Conservation (phyloP, 176 grass and related monocot genomes). For the Saccharum spontaneum region DNA sequence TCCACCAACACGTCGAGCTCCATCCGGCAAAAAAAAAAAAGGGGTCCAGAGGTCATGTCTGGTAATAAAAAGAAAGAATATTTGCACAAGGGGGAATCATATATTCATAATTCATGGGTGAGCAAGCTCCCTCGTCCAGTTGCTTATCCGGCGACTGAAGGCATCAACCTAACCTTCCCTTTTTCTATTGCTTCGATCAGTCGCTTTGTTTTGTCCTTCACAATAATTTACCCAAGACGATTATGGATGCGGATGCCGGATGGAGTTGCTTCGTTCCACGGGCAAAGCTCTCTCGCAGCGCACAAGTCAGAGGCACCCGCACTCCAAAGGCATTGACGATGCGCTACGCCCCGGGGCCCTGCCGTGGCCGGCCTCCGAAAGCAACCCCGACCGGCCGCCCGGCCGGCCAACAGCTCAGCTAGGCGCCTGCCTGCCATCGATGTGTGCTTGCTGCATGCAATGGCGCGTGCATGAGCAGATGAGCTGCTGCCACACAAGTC, state of each 20-base stretch:
- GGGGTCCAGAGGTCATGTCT: neutral
- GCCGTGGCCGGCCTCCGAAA: constrained; percentile 8
- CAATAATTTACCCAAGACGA: constrained; percentile 7
- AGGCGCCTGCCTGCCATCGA: neutral
- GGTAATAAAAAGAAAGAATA: neutral
- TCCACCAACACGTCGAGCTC: neutral
- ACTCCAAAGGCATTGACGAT: constrained; percentile 68
- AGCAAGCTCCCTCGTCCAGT: constrained; percentile 7
- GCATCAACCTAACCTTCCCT: constrained; percentile 31
- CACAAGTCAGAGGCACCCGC: constrained; percentile 33
- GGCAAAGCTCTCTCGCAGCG: constrained; percentile 17
- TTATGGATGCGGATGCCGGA: neutral
- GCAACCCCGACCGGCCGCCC: constrained; percentile 14
- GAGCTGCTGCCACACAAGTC: neutral
- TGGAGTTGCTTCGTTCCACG: constrained; percentile 40
- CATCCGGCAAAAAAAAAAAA: neutral
- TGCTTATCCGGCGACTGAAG: constrained; percentile 47
- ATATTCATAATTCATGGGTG: neutral
- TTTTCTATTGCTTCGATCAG: constrained; percentile 14
- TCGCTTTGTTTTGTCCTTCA: constrained; percentile 11
- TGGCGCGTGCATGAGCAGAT: neutral
- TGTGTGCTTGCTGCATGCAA: neutral
- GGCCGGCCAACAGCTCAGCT: neutral
- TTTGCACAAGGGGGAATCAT: neutral
- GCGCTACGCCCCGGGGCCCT: neutral